phyloP scores from a whole-genome alignment of 2,329 filamentous ascomycete genomes.

The Colletotrichum sp. region DNA sequence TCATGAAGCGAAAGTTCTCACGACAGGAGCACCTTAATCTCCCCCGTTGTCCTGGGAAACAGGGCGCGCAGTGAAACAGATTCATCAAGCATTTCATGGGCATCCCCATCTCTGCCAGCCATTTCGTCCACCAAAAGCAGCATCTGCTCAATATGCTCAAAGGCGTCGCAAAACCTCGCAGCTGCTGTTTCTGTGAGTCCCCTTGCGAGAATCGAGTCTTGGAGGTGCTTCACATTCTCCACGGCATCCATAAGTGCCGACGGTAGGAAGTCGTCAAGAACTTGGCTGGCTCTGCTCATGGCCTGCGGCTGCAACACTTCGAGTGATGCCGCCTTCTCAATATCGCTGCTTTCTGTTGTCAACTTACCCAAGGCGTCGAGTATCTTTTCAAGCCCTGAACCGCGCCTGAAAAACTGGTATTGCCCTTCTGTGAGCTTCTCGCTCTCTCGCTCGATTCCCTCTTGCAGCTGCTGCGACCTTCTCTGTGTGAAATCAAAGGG shows the following conservation, averaged over 20 bases:
- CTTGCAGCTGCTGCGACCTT: constrained; percentile 59
- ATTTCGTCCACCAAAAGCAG: constrained; percentile 47
- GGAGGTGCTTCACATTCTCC: constrained; percentile 76
- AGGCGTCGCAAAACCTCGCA: constrained; percentile 83
- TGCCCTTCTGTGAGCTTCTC: constrained; percentile 69
- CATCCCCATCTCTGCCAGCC: constrained; percentile 27
- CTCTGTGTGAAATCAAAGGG: constrained; percentile 67
- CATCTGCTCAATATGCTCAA: constrained; percentile 64
- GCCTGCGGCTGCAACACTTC: constrained; percentile 57
- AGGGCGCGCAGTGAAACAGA: constrained; percentile 41
- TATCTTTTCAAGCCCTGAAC: constrained; percentile 74
- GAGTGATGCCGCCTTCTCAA: constrained; percentile 51
- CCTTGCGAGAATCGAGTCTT: constrained; percentile 73
- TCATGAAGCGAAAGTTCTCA: constrained; percentile 27
- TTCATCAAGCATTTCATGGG: constrained; percentile 27
- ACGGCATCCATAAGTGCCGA: constrained; percentile 92
- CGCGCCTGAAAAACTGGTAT: constrained; percentile 71
- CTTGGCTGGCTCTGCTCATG: constrained; percentile 73
- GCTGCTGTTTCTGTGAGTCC: constrained; percentile 83
- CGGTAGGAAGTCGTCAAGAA: constrained; percentile 87
- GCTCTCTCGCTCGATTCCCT: constrained; percentile 58
- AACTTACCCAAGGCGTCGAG: constrained; percentile 58
- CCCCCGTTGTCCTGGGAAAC: constrained; percentile 64
- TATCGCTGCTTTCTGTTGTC: constrained; percentile 34
- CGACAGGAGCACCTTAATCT: constrained; percentile 64